A percentile compares a stretch with the other conserved stretches of the same genome.
phyloP scores from a whole-genome alignment of 495 filamentous ascomycete species.

The Cercophora sp. region DNA sequence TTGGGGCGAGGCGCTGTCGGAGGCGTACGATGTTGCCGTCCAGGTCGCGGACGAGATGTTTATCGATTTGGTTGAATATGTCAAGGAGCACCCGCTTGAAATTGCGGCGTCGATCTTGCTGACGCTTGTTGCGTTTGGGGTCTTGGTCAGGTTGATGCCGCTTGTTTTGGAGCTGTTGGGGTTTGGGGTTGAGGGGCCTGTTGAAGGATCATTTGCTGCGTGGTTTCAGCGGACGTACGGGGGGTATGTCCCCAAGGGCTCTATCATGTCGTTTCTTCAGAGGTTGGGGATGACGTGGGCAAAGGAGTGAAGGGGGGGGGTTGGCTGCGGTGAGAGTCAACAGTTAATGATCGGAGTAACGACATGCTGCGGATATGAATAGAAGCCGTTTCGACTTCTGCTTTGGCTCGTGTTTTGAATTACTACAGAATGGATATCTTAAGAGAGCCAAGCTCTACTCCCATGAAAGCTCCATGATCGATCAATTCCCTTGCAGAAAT shows the following conservation, averaged over 20 bases:
- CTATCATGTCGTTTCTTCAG: constrained; percentile 52
- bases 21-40: constrained; percentile 11
- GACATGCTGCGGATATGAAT: no score
- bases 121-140: constrained; percentile 47
- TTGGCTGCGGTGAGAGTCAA: background rate
- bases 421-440: no score
- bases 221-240: constrained; percentile 22
- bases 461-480: no score
- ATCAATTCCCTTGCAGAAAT: no score
- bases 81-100: constrained; percentile 16
- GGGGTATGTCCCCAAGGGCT: constrained; percentile 43
- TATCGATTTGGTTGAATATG: constrained; percentile 11
- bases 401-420: no score
- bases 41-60: constrained; percentile 6
- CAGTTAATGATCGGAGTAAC: no score
- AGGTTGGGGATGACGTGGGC: constrained; percentile 42
- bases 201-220: constrained; percentile 24
- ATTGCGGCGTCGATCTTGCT: constrained; percentile 15
- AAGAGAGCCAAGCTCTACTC: no score
- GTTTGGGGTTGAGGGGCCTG: constrained; percentile 46
- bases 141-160: constrained; percentile 43
- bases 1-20: constrained; percentile 17
- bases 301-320: background rate
- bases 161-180: constrained; percentile 45
- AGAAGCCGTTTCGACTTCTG: no score